phyloP scores from a whole-genome alignment of 202 grass and related monocot species.

The Zoysia matrella region DNA sequence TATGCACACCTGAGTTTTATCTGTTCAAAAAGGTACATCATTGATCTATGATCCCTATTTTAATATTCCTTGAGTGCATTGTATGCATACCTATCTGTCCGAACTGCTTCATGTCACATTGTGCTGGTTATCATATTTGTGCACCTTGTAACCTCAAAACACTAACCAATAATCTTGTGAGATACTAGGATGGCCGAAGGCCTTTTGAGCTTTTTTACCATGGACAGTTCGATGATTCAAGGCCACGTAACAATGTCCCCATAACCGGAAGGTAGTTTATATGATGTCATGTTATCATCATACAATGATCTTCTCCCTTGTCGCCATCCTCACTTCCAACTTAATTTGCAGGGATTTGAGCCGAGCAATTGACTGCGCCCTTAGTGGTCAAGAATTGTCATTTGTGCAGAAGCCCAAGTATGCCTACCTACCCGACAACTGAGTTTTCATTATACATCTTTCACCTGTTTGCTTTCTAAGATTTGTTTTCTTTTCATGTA shows the following conservation, averaged over 20 bases:
- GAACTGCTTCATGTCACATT: neutral
- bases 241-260: constrained; percentile 79
- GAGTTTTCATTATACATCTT: neutral
- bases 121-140: neutral
- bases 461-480: neutral
- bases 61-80: neutral
- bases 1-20: constrained; percentile 92
- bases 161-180: neutral
- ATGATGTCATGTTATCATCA: neutral
- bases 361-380: constrained; percentile 75
- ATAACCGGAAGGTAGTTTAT: constrained; percentile 73
- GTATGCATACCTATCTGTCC: neutral
- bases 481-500: constrained; percentile 29
- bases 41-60: neutral
- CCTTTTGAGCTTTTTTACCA: constrained; percentile 95
- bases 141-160: neutral
- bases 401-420: constrained; percentile 68
- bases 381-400: constrained; percentile 72
- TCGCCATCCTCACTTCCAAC: neutral
- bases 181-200: constrained; percentile 77
- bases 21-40: constrained; percentile 84
- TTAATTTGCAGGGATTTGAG: constrained; percentile 70
- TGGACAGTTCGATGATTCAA: constrained; percentile 94
- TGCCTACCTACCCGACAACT: neutral
- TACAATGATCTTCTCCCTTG: neutral